Percentiles rank a stretch among this genome's conserved stretches.
Evolutionary conservation across 2,329 filamentous ascomycete genomes (phyloP).

Genomic region (Aspergillus awamori): DNA sequence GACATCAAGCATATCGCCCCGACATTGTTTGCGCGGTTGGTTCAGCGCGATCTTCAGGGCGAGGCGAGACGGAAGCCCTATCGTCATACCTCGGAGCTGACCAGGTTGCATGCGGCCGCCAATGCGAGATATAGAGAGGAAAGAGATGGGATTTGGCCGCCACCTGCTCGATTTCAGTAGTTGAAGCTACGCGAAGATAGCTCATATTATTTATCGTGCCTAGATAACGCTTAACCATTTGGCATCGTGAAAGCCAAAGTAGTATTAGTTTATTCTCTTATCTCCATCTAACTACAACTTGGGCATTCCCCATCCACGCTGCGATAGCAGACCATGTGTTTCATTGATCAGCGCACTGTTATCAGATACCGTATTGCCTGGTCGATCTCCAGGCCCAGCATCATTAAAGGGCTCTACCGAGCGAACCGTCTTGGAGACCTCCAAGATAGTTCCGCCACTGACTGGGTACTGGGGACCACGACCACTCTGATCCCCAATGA

Average conservation of each 20-base stretch:
- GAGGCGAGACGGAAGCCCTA: conserved; percentile 24
- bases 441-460: conserved; percentile 56
- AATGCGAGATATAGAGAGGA: too few relatives aligned
- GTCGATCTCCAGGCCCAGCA: conserved; percentile 52
- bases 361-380: conserved; percentile 53
- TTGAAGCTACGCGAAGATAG: too few relatives aligned
- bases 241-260: too few relatives aligned
- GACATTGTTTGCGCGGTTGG: too few relatives aligned
- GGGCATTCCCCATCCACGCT: conserved; percentile 53
- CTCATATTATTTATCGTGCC: too few relatives aligned
- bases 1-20: too few relatives aligned
- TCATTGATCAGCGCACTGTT: conserved; percentile 48
- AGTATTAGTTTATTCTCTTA: too few relatives aligned
- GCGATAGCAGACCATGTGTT: conserved; percentile 52
- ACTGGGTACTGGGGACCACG: conserved; percentile 39
- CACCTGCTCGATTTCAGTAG: too few relatives aligned
- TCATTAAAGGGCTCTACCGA: conserved; percentile 56
- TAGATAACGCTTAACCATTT: too few relatives aligned
- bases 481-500: conserved; percentile 37
- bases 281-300: conserved; percentile 24
- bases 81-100: conserved; percentile 24
- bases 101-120: conserved; percentile 18
- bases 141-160: too few relatives aligned
- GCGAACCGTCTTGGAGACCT: conserved; percentile 59
- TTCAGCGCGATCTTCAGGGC: conserved; percentile 16